Percentiles rank a stretch among this genome's conserved stretches.
phyloP scores from a whole-genome alignment of 768 basidiomycete genomes.

The Kwoniella mangroviensis region DNA sequence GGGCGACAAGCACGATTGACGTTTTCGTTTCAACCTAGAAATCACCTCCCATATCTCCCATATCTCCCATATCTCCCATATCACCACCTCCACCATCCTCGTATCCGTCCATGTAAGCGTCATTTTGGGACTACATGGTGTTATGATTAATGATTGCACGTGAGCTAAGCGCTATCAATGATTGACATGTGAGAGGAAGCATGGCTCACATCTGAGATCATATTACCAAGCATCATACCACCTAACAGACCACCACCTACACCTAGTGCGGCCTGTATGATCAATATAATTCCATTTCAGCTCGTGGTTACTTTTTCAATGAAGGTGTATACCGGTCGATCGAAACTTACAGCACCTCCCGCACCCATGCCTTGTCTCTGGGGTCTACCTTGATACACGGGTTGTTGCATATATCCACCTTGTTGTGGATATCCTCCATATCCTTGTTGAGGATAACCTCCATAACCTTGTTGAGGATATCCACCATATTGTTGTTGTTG shows the following conservation, averaged over 20 bases:
- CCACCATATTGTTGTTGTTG: slow-evolving; percentile 40
- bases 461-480: slow-evolving; percentile 26
- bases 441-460: slow-evolving; percentile 39
- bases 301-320: no score
- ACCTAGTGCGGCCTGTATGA: slow-evolving; percentile 40
- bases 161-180: no score
- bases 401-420: slow-evolving; percentile 30
- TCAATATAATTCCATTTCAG: not conserved
- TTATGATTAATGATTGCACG: not conserved
- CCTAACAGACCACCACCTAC: slow-evolving; percentile 49
- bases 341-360: slow-evolving; percentile 36
- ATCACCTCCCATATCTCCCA: slow-evolving; percentile 39
- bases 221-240: slow-evolving; percentile 51
- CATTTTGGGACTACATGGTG: slow-evolving; percentile 26
- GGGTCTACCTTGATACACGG: slow-evolving; percentile 25
- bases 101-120: slow-evolving; percentile 46
- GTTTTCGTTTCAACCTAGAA: slow-evolving; percentile 8
- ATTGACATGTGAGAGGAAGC: no score
- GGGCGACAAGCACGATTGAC: no score
- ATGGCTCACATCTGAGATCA: slow-evolving; percentile 44
- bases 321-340: no score
- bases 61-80: slow-evolving; percentile 35
- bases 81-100: slow-evolving; percentile 42
- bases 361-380: slow-evolving; percentile 48
- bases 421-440: slow-evolving; percentile 36